These are phyloP conservation scores for Kazachstania sp. DNA, from an alignment of 1,139 yeast species.

Conservation along the genomic window DNA sequence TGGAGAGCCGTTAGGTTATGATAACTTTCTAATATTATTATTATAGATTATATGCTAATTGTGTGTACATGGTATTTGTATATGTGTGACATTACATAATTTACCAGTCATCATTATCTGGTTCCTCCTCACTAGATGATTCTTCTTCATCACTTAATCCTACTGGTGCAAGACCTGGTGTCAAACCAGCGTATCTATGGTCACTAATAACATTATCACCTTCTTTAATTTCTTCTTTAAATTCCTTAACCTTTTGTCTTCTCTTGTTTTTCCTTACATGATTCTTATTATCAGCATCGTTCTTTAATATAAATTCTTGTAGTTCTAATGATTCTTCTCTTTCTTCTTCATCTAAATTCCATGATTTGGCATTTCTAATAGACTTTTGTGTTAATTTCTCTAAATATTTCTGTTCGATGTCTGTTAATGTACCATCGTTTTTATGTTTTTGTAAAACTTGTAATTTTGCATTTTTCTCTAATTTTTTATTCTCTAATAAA, in stretches of 20 bases:
- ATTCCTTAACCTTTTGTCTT: conserved; percentile 21
- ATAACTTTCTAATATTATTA: too few species aligned
- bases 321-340: conserved; percentile 40
- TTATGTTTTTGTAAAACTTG: conserved; percentile 42
- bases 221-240: conserved; percentile 20
- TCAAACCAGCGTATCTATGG: conserved; percentile 54
- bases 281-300: conserved; percentile 14
- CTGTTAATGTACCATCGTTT: conserved; percentile 33
- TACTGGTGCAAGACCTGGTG: conserved; percentile 91
- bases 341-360: conserved; percentile 39
- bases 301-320: conserved; percentile 35
- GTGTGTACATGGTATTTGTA: too few species aligned
- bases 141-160: conserved; percentile 47
- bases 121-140: conserved; percentile 24
- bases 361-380: conserved; percentile 38
- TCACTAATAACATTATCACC: conserved; percentile 16
- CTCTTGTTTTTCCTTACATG: conserved; percentile 23
- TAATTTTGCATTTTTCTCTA: conserved; percentile 45
- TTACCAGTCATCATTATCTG: conserved; percentile 4
- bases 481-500: conserved; percentile 34
- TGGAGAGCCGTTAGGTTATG: too few species aligned
- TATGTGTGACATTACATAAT: too few species aligned
- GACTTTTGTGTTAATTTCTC: conserved; percentile 44
- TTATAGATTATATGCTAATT: too few species aligned
- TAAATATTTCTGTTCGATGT: conserved; percentile 42